Percentiles rank a stretch among this genome's conserved stretches.
Evolutionary conservation across 2,329 filamentous ascomycete genomes (phyloP).

Genomic region (Botrytis fragariae): DNA sequence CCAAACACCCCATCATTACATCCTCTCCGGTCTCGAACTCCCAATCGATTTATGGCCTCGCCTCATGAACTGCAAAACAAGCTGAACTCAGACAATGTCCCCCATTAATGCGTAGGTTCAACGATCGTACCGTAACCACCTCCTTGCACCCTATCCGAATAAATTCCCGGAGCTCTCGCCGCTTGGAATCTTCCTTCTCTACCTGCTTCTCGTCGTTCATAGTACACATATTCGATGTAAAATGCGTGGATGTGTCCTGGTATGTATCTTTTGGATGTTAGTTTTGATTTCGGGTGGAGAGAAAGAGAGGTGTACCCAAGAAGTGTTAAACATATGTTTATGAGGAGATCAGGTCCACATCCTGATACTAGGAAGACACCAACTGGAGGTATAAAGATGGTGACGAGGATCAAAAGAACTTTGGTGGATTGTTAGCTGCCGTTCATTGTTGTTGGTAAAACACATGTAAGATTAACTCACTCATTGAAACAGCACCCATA

Average conservation of each 20-base stretch:
- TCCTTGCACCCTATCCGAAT: conserved; percentile 68
- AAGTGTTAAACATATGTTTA: conserved; percentile 43
- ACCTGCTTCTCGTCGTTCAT: conserved; percentile 65
- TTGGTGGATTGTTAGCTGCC: background rate
- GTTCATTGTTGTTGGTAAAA: conserved; percentile 41
- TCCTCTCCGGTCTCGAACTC: background rate
- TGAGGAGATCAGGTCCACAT: conserved; percentile 44
- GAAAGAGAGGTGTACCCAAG: conserved; percentile 37
- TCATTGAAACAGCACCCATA: conserved; percentile 40
- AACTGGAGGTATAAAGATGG: conserved; percentile 40
- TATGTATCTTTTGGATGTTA: conserved; percentile 46
- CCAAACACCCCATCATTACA: background rate
- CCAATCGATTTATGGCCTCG: conserved; percentile 2
- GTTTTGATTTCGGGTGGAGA: background rate
- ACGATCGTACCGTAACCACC: conserved; percentile 58
- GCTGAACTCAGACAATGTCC: conserved; percentile 14
- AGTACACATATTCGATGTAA: conserved; percentile 71
- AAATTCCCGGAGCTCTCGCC: conserved; percentile 64
- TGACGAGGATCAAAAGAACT: background rate
- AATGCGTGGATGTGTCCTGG: conserved; percentile 40
- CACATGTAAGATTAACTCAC: conserved; percentile 40
- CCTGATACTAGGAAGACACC: conserved; percentile 44
- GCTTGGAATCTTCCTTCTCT: conserved; percentile 54
- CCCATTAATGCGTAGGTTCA: conserved; percentile 26
- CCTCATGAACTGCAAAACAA: conserved; percentile 16